Evolutionary conservation across 228 moss, liverwort and hornwort genomes (phyloP).

Genomic region (Sphagnum fallax): DNA sequence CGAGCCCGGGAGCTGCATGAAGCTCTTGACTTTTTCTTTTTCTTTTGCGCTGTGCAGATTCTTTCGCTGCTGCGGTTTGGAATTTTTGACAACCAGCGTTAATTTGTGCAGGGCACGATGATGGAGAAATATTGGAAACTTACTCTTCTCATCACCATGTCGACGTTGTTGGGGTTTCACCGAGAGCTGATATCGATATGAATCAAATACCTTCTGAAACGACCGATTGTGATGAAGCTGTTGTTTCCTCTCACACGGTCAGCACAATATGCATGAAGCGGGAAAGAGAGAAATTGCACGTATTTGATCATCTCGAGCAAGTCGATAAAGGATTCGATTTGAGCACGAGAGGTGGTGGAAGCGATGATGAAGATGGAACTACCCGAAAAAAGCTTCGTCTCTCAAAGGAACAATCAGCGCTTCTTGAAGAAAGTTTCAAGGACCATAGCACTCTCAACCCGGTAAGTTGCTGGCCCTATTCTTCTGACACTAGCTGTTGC

Average conservation of each 20-base stretch:
- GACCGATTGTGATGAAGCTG: constrained; percentile 71
- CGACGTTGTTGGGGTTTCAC: constrained; percentile 17
- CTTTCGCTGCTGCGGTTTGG: too few species aligned
- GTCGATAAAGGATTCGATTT: constrained; percentile 45
- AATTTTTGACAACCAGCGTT: background rate
- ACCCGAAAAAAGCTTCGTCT: constrained; percentile 93
- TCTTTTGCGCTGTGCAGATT: background rate
- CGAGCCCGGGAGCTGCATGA: background rate
- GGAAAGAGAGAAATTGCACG: constrained; percentile 59
- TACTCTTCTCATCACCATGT: constrained; percentile 6
- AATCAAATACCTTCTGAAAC: constrained; percentile 83
- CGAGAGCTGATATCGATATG: constrained; percentile 72
- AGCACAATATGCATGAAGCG: constrained; percentile 80
- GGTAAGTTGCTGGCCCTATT: background rate
- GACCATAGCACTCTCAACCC: constrained; percentile 95
- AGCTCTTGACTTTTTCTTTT: too few species aligned
- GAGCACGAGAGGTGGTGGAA: constrained; percentile 70
- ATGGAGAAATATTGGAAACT: constrained; percentile 33
- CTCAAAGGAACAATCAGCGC: constrained; percentile 87
- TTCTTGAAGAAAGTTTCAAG: constrained; percentile 92
- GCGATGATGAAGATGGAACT: constrained; percentile 89
- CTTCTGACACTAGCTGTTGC: too few species aligned
- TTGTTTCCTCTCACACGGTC: constrained; percentile 53
- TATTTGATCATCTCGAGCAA: constrained; percentile 72
- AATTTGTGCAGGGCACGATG: constrained; percentile 50